Evolutionary conservation across 768 basidiomycete genomes (phyloP).

Genomic region (Lactarius sanguifluus): DNA sequence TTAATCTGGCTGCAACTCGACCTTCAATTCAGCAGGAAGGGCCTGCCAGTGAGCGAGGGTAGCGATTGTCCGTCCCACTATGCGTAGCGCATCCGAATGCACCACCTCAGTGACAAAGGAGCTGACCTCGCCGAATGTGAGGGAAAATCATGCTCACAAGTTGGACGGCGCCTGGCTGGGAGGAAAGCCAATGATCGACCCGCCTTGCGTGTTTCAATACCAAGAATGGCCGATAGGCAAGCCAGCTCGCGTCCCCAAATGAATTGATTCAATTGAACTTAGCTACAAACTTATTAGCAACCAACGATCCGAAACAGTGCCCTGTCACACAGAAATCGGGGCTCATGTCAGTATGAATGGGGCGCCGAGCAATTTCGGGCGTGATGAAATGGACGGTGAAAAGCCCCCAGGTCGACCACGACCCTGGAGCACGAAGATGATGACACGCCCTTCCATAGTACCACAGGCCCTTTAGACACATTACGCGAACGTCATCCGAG

Average conservation of each 20-base stretch:
- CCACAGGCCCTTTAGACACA: background rate
- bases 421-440: background rate
- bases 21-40: background rate
- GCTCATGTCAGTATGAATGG: background rate
- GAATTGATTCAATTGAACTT: background rate
- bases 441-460: background rate
- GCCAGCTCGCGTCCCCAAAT: background rate
- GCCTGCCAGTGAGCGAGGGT: background rate
- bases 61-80: background rate
- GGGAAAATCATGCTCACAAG: background rate
- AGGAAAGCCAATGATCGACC: background rate
- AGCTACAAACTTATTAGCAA: background rate
- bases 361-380: background rate
- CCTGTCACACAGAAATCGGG: background rate
- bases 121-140: background rate
- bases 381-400: background rate
- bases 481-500: too few species aligned
- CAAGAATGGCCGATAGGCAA: background rate
- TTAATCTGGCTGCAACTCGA: background rate
- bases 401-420: background rate
- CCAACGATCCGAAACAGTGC: background rate
- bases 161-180: background rate
- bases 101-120: background rate
- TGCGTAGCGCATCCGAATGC: background rate
- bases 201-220: too few species aligned